Evolutionary conservation across 2,329 filamentous ascomycete genomes (phyloP), one percentile per base, ranked within the genome.

Genomic region (Zymoseptoria brevis): DNA sequence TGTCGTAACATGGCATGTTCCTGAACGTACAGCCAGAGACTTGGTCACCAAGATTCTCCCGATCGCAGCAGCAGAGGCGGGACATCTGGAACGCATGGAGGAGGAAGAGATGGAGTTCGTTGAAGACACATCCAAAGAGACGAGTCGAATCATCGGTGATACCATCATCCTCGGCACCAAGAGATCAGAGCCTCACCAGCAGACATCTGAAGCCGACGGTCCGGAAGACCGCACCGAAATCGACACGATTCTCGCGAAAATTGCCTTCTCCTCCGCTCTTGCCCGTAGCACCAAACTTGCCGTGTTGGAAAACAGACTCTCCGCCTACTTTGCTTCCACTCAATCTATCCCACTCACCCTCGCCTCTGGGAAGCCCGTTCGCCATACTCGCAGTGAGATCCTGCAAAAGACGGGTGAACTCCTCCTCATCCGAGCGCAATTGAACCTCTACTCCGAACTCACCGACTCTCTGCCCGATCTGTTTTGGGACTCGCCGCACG

Each of bases 401-500:
- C 80, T 97, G 24, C 87, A 89, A 66, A 96, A 96, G 75, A 97
- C 94, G 0, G 94, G 94, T 61, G 90, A 97, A 74, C 81, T 99
- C 6, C 83, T 97, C 19, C 88, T 87, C 69, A 85, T 97, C 55
- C 87, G 94, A 53, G 93, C 93, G 0, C 91, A 96, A 69, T 81
- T 99, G 54, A 99, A 99, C 71, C 87, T 97, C 67, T 97, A 97
- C 77, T 96, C 90, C 1, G 94, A 97, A 74, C 83, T 99, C 35
- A 97, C 94, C 0, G 94, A 99, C 75, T 90, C 89, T 19, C 81
- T 97, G 19, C 94, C 94, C 0, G 94, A 99, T 75, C 85, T 97
- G 52, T 96, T 99, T 76, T 99, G 94, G 94, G 94, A 99, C 73
- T 88, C 84, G 67, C 83, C 86, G 54, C 88, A 94, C 67, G 92